These are phyloP conservation scores for Stellera chamaejasme DNA, from an alignment of 345 rosid genomes.

Conservation along the genomic window DNA sequence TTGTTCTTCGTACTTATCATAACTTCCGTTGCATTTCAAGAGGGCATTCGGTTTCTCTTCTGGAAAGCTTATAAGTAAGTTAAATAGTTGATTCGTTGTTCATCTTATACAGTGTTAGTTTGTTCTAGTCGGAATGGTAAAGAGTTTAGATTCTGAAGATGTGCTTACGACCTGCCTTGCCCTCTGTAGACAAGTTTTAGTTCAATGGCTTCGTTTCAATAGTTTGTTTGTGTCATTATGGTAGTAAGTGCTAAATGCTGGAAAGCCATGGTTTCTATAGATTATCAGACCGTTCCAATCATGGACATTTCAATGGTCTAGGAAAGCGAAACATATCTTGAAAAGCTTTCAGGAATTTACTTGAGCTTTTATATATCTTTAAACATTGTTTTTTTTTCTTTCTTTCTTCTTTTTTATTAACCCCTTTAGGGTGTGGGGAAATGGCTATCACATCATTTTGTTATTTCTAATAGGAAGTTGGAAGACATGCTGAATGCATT, in stretches of 20 bases:
- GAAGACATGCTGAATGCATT: slow-evolving; percentile 86
- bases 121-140: too few relatives aligned
- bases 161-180: too few relatives aligned
- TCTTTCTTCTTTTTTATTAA: neutral
- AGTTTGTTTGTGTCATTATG: too few relatives aligned
- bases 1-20: slow-evolving; percentile 69
- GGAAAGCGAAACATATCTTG: too few relatives aligned
- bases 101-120: neutral
- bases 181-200: too few relatives aligned
- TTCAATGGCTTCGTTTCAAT: too few relatives aligned
- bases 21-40: slow-evolving; percentile 77
- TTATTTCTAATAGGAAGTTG: slow-evolving; percentile 47
- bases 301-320: too few relatives aligned
- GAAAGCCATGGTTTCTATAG: too few relatives aligned
- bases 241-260: too few relatives aligned
- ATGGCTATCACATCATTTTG: slow-evolving; percentile 4
- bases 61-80: slow-evolving; percentile 83
- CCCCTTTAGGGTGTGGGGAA: neutral
- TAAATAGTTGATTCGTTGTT: neutral
- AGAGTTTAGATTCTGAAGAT: too few relatives aligned
- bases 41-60: slow-evolving; percentile 80
- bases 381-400: neutral
- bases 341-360: too few relatives aligned
- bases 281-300: too few relatives aligned
- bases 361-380: neutral